phyloP scores from a whole-genome alignment of 2,329 filamentous ascomycete genomes.

The Thermomyces lanuginosus region DNA sequence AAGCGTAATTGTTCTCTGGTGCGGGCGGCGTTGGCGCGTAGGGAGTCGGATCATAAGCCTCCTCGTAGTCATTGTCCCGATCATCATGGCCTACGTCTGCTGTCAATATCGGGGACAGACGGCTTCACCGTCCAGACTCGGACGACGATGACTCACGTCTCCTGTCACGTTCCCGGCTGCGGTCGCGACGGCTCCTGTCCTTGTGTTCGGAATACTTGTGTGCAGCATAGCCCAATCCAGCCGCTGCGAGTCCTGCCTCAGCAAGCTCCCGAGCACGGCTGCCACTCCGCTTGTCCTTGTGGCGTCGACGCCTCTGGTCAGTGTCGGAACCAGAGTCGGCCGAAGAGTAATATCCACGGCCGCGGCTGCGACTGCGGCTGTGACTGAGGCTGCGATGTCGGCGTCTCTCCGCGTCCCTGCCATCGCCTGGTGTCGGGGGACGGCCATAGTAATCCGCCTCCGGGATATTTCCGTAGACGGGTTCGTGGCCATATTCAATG shows the following conservation, averaged over 20 bases:
- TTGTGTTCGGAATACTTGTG: slow-evolving; percentile 36
- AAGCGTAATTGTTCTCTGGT: slow-evolving; percentile 21
- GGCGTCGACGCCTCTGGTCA: slow-evolving; percentile 14
- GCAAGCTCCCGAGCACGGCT: slow-evolving; percentile 32
- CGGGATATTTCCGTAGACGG: slow-evolving; percentile 40
- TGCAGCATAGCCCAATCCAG: slow-evolving; percentile 40
- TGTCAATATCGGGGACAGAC: slow-evolving; percentile 5
- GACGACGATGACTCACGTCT: slow-evolving; percentile 27
- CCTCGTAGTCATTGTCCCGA: slow-evolving; percentile 23
- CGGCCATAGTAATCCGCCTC: slow-evolving; percentile 32
- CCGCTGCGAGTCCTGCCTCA: slow-evolving; percentile 41
- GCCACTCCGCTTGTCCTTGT: slow-evolving; percentile 17
- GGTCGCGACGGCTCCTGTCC: slow-evolving; percentile 8
- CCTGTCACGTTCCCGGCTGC: slow-evolving; percentile 35
- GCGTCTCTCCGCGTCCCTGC: slow-evolving; percentile 20
- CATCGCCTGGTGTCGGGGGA: slow-evolving; percentile 23
- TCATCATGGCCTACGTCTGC: slow-evolving; percentile 15
- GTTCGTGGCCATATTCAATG: slow-evolving; percentile 49
- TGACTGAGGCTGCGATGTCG: slow-evolving; percentile 30
- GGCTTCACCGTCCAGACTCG: slow-evolving; percentile 5
- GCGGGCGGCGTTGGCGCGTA: slow-evolving; percentile 22
- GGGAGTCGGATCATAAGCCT: slow-evolving; percentile 24
- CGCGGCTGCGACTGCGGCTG: slow-evolving; percentile 31
- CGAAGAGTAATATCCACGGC: slow-evolving; percentile 18
- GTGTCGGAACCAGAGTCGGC: slow-evolving; percentile 23